These are phyloP conservation scores for Aquilaria malaccensis DNA, from an alignment of 345 rosid genomes.

Conservation along the genomic window DNA sequence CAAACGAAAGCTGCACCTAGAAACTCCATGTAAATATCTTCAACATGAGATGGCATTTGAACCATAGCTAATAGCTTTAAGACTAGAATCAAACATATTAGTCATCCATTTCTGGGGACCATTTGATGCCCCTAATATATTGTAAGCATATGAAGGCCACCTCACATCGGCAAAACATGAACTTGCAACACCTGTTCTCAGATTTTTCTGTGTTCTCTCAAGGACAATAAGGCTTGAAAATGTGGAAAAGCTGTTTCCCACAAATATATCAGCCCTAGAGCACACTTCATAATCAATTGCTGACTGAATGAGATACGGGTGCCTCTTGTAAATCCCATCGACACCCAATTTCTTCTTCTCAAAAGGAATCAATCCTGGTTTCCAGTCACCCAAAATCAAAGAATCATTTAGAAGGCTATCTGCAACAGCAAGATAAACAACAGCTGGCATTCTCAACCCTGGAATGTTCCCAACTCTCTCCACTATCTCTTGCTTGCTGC, in stretches of 20 bases:
- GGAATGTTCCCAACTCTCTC: constrained; percentile 67
- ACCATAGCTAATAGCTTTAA: constrained; percentile 81
- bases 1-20: background rate
- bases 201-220: constrained; percentile 78
- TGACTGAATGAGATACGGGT: constrained; percentile 82
- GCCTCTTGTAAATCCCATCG: constrained; percentile 53
- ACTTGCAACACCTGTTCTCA: constrained; percentile 48
- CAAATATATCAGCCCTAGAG: constrained; percentile 72
- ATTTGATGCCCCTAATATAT: constrained; percentile 49
- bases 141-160: constrained; percentile 94
- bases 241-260: constrained; percentile 93
- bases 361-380: constrained; percentile 55
- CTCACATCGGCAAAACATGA: constrained; percentile 38
- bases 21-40: constrained; percentile 12
- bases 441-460: constrained; percentile 36
- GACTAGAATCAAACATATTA: constrained; percentile 75
- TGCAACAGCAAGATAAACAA: constrained; percentile 85
- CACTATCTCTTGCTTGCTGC: constrained; percentile 77
- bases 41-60: constrained; percentile 63
- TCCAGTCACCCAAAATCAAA: constrained; percentile 71
- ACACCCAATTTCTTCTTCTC: constrained; percentile 90
- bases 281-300: constrained; percentile 99
- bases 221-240: constrained; percentile 90
- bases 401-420: constrained; percentile 75
- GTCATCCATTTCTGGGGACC: constrained; percentile 82